Evolutionary conservation across 2,329 filamentous ascomycete species (phyloP), one percentile per base, ranked within the genome.

Genomic region (Celoporthe dispersa): DNA sequence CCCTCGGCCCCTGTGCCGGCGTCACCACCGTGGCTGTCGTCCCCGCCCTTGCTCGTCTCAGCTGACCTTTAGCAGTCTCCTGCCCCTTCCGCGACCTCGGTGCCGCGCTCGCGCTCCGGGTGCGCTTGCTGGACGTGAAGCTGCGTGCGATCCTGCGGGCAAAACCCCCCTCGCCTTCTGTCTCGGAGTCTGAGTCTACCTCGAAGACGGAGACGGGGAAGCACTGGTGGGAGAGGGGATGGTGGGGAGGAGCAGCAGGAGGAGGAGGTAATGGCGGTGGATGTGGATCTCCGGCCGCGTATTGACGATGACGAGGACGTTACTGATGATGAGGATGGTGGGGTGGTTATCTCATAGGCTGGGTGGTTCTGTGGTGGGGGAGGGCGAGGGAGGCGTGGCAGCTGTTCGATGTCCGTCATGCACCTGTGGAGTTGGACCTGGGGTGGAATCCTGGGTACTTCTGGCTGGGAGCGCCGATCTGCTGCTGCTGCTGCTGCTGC

Each of bases 201-300:
- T 86, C 85, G 71, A 87, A 87, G 33, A 86, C 81, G 2, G 84
- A 86, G 41, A 81, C 75, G 53, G 77, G 76, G 16, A 48, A 48
- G 2, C n/a, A 65, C 2, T 6, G 51, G 67, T 53, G 22, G 22
- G n/a, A 62, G 39, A 6, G 62, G 66, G 1, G 19, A 9, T 11
- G 25, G 28, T 11, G 61, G 61, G 16, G 39, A 57, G 19, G 37
- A 22, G 59, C 25, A 37, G 59, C 33, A 28, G 5, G 51, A 8
- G n/a, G 28, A 59, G 14, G 51, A 55, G 51, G 25, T 33, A 4
- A 16, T 57, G 53, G 22, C 53, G n/a, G 59, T 64, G 1, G 53
- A 22, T 25, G 60, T 39, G 33, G 44, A 14, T 48, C 44, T 48
- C 1, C 44, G 44, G 44, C 44, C 44, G 22, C 44, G 44, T 8